A percentile compares a stretch with the other conserved stretches of the same genome.
phyloP scores from a whole-genome alignment of 1,284 basidiomycete genomes.

The Moniliophthora roreri region DNA sequence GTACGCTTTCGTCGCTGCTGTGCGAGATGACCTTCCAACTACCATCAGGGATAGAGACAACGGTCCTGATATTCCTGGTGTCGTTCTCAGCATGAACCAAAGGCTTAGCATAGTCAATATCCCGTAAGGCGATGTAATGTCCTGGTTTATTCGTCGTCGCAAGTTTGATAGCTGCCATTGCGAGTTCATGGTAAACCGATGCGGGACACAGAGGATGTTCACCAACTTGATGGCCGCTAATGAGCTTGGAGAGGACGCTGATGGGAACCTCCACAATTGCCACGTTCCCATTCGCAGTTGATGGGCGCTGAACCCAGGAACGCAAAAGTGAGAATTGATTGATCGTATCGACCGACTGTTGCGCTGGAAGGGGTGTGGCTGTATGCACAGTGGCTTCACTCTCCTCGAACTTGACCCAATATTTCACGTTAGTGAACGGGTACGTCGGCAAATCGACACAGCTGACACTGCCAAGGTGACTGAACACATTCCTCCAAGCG shows the following conservation, averaged over 20 bases:
- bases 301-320: conserved; percentile 44
- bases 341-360: conserved; percentile 4
- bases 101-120: conserved; percentile 51
- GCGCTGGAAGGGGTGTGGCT: neutral
- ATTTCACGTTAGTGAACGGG: conserved; percentile 55
- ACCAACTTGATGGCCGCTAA: conserved; percentile 60
- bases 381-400: neutral
- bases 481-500: conserved; percentile 56
- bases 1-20: neutral
- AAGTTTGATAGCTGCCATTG: conserved; percentile 41
- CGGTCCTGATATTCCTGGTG: conserved; percentile 36
- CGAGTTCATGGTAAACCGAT: conserved; percentile 64
- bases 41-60: conserved; percentile 40
- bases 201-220: conserved; percentile 64
- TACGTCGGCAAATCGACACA: conserved; percentile 59
- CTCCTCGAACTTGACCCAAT: conserved; percentile 56
- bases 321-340: conserved; percentile 40
- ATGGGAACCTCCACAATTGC: conserved; percentile 58
- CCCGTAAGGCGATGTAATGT: conserved; percentile 37
- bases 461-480: conserved; percentile 37
- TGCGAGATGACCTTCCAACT: conserved; percentile 47
- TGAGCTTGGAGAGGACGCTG: conserved; percentile 38
- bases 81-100: conserved; percentile 46
- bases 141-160: conserved; percentile 33
- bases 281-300: conserved; percentile 34